Conservation (phyloP, 352 stramenopile genomes). For the Ophiocytium majus region DNA sequence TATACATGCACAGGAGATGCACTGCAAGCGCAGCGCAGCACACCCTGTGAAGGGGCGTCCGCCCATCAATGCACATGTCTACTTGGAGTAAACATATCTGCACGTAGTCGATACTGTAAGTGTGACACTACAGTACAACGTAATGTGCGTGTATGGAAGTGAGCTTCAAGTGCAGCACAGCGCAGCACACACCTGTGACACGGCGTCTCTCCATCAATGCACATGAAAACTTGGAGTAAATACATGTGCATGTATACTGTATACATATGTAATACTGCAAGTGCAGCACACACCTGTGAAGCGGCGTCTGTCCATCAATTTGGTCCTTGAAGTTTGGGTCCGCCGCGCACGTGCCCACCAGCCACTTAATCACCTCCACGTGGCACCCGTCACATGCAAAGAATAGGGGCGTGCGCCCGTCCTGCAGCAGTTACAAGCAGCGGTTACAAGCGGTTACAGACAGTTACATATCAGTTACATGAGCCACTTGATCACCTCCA, state of each 20-base stretch:
- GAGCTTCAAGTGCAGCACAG: background rate
- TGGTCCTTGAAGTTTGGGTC: background rate
- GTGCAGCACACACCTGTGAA: background rate
- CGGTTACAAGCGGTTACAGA: too few species aligned
- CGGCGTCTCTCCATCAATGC: background rate
- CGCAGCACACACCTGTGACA: background rate
- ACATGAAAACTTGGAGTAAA: background rate
- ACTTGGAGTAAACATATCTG: too few species aligned
- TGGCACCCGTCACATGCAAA: slow-evolving; percentile 16
- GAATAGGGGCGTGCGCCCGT: slow-evolving; percentile 7
- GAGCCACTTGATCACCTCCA: background rate
- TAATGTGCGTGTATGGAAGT: background rate
- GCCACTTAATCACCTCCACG: background rate
- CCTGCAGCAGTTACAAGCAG: background rate
- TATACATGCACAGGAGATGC: too few species aligned
- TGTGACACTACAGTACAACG: background rate
- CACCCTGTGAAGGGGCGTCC: too few species aligned
- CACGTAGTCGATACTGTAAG: background rate
- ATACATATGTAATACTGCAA: background rate
- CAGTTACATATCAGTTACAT: too few species aligned
- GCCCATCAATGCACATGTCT: too few species aligned
- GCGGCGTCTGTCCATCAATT: slow-evolving; percentile 20
- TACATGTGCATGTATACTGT: background rate
- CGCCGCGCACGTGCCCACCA: background rate
- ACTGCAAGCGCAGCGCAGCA: too few species aligned